Base-by-base conservation (phyloP, 192 early-diverging fungal species). In the Podila verticillata region DNA sequence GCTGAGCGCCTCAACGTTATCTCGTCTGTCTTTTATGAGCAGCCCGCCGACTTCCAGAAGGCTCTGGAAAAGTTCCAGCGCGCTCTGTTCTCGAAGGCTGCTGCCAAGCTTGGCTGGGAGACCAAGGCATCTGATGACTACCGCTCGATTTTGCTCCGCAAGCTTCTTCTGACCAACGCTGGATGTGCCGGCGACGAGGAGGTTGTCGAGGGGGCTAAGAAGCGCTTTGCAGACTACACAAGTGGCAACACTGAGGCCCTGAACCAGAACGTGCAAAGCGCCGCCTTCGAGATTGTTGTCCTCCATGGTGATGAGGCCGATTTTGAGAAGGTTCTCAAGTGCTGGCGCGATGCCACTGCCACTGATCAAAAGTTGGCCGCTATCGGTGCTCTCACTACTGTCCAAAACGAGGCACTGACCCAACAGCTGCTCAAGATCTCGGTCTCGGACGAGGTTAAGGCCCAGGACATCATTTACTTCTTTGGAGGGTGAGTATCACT, bases 51-150 rank as follows among this genome's bases (percentile, higher is more conserved):
- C 54, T 85, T 95, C 39, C 72, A 67, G 35, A 83, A 90, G 13
- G 88, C 89, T 15, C 81, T 99, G 61, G 84, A 88, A 48, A 82
- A 84, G 12, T 87, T 99, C 54, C 84, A 87, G 57, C 89, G 91
- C 78, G 73, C 83, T 24, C 83, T 99, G 59, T 95, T 95, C 83
- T 87, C 92, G 32, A 87, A 89, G 71, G 87, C 96, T 59, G 93
- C 90, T 30, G 81, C 86, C 62, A 72, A 84, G 9, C 82, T 98
- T 8, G 96, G 96, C 39, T 97, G 91, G 90, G 93, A 97, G 65
- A 88, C 90, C 48, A 67, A 86, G 15, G 80, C 74, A 7, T 82
- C 67, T 29, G 96, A 99, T 58, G 91, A 93, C 66, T 92, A 95
- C 70, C 85, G 93, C 31, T 89, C 87, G 34, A 89, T 86, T 48